A percentile compares a stretch with the other conserved stretches of the same genome.
Conservation (phyloP, 441 rosid species). For the Brassica balearica region DNA sequence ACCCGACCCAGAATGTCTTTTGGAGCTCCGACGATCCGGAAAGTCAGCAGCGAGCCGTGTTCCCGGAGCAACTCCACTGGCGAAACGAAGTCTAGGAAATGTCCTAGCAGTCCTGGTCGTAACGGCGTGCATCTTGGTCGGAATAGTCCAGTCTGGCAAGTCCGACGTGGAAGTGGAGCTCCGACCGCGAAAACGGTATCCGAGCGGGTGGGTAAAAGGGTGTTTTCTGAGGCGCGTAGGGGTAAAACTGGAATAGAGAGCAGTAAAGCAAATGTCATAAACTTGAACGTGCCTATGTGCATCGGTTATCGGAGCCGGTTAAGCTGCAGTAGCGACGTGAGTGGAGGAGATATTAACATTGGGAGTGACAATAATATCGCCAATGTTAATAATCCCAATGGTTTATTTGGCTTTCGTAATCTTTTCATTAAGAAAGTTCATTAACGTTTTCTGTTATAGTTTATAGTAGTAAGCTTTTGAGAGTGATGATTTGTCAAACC, state of each 20-base stretch:
- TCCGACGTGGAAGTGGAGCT: conserved; percentile 54
- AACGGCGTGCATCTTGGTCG: conserved; percentile 72
- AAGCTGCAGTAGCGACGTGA: conserved; percentile 62
- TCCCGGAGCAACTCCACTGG: conserved; percentile 82
- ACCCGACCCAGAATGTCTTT: conserved; percentile 53
- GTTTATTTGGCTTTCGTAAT: conserved; percentile 59
- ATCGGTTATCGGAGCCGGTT: conserved; percentile 67
- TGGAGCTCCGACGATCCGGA: conserved; percentile 49
- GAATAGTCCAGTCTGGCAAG: conserved; percentile 82
- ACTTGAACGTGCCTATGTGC: conserved; percentile 75
- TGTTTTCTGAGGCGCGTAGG: conserved; percentile 36
- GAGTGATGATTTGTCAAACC: conserved; percentile 13
- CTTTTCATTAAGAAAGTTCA: conserved; percentile 62
- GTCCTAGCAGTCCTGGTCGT: conserved; percentile 64
- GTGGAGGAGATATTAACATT: conserved; percentile 31
- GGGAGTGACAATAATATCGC: conserved; percentile 26
- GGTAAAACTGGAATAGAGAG: neutral
- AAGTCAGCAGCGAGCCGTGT: conserved; percentile 82
- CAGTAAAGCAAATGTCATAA: conserved; percentile 55
- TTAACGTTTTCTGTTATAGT: conserved; percentile 26
- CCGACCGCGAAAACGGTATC: conserved; percentile 27
- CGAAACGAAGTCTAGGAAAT: conserved; percentile 72
- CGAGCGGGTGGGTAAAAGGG: conserved; percentile 6
- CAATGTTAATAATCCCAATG: conserved; percentile 10
- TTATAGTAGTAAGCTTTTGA: conserved; percentile 8